Base-by-base conservation (phyloP, 108 stramenopile species). In the Fistulifera solaris region DNA sequence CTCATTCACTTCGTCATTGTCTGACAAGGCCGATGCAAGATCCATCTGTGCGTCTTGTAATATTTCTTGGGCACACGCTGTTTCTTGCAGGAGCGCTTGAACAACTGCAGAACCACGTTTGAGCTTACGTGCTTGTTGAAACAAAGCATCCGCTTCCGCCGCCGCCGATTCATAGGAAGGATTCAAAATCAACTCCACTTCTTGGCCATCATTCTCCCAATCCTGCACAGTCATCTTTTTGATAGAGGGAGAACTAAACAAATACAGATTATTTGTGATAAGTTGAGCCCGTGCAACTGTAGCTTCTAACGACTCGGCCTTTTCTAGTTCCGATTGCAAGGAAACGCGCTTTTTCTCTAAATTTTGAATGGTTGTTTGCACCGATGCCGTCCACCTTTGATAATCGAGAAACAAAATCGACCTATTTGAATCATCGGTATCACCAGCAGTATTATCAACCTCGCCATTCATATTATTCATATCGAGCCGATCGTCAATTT, bases 121-220 rank as follows among this genome's bases (percentile, higher is more conserved):
- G 63, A 88, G 62, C 46, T 87, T 88, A 40, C 87, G 70, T 23
- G 80, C 87, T 51, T 73, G 63, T 35, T 76, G 67, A 77, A 89
- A 93, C 17, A 85, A 54, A 13, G 82, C 78, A 68, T 88, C 85
- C 14, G 91, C 85, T 62, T 90, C 89, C 44, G 59, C 85, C 40
- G 78, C 66, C 21, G 83, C 82, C 22, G 78, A 71, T 8, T 49
- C 55, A 50, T 84, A 86, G 18, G 73, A 57, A 11, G 67, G 56
- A 52, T 81, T 68, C 38, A 86, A 56, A 22, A 43, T 54, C 26
- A 90, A 60, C 52, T 79, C 70, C 0, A 90, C 69, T 42, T 73
- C 56, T 23, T 62, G 47, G 0, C 84, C 88, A 52, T 67, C 80
- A 62, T 84, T 82, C 19, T 87, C 81, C 89, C 89, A 90, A 66